phyloP scores from a whole-genome alignment of 2,329 filamentous ascomycete genomes.

The Mycosphaerella sp. region DNA sequence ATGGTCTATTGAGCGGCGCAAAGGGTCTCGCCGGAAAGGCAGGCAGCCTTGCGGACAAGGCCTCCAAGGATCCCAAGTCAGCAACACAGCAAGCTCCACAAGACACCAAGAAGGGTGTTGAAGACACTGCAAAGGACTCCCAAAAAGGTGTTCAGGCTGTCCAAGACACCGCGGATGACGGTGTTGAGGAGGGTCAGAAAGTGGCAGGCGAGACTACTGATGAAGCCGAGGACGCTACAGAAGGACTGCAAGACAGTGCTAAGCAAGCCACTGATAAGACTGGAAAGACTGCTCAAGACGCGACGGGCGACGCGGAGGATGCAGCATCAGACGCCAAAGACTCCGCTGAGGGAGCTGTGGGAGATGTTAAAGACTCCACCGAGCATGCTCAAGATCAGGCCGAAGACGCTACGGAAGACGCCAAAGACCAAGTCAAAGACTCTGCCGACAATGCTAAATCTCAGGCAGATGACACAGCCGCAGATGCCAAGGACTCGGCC shows the following conservation, averaged over 20 bases:
- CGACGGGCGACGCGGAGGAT: slow-evolving; percentile 29
- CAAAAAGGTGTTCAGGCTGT: slow-evolving; percentile 32
- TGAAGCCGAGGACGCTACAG: slow-evolving; percentile 29
- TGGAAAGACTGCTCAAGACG: slow-evolving; percentile 29
- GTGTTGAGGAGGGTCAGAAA: slow-evolving; percentile 30
- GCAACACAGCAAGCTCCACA: slow-evolving; percentile 21
- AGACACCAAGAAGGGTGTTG: slow-evolving; percentile 31
- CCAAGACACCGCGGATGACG: slow-evolving; percentile 30
- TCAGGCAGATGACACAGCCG: slow-evolving; percentile 26
- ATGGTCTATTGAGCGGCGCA: slow-evolving; percentile 40
- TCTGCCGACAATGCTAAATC: slow-evolving; percentile 21
- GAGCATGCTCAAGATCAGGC: slow-evolving; percentile 7
- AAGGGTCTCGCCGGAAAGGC: slow-evolving; percentile 44
- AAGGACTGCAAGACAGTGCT: slow-evolving; percentile 18
- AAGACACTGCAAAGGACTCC: slow-evolving; percentile 33
- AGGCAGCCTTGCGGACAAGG: slow-evolving; percentile 42
- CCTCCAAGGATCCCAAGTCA: slow-evolving; percentile 36
- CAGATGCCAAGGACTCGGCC: slow-evolving; percentile 24
- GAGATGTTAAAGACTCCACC: slow-evolving; percentile 8
- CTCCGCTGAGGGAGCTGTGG: background rate
- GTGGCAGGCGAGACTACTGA: slow-evolving; percentile 31
- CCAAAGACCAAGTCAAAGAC: slow-evolving; percentile 17
- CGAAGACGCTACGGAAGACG: slow-evolving; percentile 15
- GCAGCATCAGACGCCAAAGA: slow-evolving; percentile 29
- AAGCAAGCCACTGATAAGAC: slow-evolving; percentile 30